Percentiles rank a stretch among this genome's conserved stretches.
Conservation (phyloP, 192 early-diverging fungal species). For the Mortierella alpina region DNA sequence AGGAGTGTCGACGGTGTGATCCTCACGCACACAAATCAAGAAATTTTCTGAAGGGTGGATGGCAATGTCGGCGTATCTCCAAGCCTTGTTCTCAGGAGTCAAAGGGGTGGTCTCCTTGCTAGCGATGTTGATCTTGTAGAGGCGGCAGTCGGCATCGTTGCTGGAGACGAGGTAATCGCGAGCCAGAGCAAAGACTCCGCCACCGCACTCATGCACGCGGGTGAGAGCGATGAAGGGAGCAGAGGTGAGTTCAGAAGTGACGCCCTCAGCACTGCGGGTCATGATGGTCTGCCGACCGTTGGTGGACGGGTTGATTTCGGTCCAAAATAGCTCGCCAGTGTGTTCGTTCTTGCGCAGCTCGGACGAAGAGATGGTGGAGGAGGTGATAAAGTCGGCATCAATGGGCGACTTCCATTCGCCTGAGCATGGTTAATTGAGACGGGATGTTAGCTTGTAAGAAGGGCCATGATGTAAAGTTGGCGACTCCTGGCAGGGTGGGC, state of each 20-base stretch:
- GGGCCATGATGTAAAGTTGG: background rate
- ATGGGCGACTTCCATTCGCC: constrained; percentile 54
- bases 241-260: constrained; percentile 51
- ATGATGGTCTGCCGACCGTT: constrained; percentile 48
- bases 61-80: constrained; percentile 73
- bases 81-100: constrained; percentile 56
- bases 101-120: constrained; percentile 52
- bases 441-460: background rate
- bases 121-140: constrained; percentile 60
- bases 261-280: constrained; percentile 18
- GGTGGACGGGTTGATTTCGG: constrained; percentile 32
- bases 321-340: constrained; percentile 42
- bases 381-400: constrained; percentile 48
- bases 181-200: constrained; percentile 67
- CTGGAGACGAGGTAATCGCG: constrained; percentile 70
- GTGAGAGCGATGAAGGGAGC: constrained; percentile 70
- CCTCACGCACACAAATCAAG: constrained; percentile 75
- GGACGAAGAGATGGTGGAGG: constrained; percentile 24
- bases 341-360: constrained; percentile 44
- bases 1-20: constrained; percentile 71
- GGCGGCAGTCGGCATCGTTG: constrained; percentile 66
- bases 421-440: background rate
- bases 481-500: background rate
- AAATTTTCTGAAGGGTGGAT: constrained; percentile 67
- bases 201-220: constrained; percentile 84